phyloP scores from a whole-genome alignment of 768 basidiomycete species.

The Collybia nuda region DNA sequence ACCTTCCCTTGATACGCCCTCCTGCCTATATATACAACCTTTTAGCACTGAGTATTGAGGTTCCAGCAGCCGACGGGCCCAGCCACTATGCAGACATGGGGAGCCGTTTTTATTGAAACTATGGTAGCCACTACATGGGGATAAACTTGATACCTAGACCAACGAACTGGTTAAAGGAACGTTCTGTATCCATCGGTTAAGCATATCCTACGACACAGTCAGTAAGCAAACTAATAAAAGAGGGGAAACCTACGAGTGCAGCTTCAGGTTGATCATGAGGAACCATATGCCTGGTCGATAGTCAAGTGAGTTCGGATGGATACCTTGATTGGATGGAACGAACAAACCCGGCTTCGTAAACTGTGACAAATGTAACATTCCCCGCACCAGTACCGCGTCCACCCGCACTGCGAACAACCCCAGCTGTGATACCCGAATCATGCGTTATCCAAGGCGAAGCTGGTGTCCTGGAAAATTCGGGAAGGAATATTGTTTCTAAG shows the following conservation, averaged over 20 bases:
- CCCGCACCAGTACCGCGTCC: conserved; percentile 65
- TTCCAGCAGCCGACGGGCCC: too few species aligned
- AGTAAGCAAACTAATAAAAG: neutral
- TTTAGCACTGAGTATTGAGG: too few species aligned
- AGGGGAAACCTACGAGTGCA: conserved; percentile 57
- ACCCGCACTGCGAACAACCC: conserved; percentile 70
- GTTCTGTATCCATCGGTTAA: conserved; percentile 59
- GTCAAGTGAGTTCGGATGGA: conserved; percentile 1
- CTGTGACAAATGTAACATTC: conserved; percentile 78
- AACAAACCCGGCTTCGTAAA: conserved; percentile 79
- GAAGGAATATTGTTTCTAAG: conserved; percentile 59
- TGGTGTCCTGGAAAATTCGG: conserved; percentile 53
- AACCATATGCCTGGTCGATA: conserved; percentile 72
- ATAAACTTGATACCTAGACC: too few species aligned
- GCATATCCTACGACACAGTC: conserved; percentile 44
- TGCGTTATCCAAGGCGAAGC: conserved; percentile 57
- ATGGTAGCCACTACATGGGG: too few species aligned
- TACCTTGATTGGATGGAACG: neutral
- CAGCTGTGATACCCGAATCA: conserved; percentile 54
- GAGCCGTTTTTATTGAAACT: too few species aligned
- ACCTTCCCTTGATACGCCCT: too few species aligned
- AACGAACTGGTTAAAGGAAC: conserved; percentile 34
- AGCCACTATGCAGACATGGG: too few species aligned
- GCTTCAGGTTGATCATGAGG: conserved; percentile 90
- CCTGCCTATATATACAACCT: too few species aligned